Conservation (phyloP, 1,284 basidiomycete species). For the Apiotrichum laibachii region DNA sequence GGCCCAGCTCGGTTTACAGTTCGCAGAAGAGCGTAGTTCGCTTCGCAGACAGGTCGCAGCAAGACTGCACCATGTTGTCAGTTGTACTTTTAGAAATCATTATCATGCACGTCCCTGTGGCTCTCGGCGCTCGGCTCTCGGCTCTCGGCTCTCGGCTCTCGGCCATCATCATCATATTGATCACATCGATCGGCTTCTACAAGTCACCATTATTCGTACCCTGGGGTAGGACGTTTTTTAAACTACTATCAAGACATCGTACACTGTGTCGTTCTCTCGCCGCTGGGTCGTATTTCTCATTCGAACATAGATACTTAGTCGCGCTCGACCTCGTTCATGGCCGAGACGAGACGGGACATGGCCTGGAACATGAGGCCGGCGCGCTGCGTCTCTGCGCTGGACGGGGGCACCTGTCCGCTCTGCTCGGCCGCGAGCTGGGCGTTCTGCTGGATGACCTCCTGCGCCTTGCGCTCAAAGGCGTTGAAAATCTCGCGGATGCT, state of each 20-base stretch:
- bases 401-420: conserved; percentile 14
- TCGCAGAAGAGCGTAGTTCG: too few species aligned
- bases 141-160: too few species aligned
- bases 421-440: conserved; percentile 17
- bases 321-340: conserved; percentile 51
- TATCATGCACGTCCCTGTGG: too few species aligned
- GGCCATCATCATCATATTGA: too few species aligned
- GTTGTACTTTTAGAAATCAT: too few species aligned
- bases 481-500: conserved; percentile 48
- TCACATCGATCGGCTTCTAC: too few species aligned
- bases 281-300: background rate
- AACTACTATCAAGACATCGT: too few species aligned
- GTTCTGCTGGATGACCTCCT: conserved; percentile 44
- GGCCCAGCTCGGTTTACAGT: background rate
- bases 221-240: too few species aligned
- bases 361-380: conserved; percentile 50
- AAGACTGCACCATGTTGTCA: too few species aligned
- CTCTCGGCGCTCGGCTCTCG: too few species aligned
- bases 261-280: background rate
- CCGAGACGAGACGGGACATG: conserved; percentile 45
- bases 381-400: conserved; percentile 44
- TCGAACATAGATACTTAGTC: conserved; percentile 10
- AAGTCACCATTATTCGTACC: too few species aligned
- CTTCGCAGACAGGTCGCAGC: too few species aligned
- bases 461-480: conserved; percentile 44